Conservation (phyloP, 148 eudicot genomes). For the Euryodendron excelsum region DNA sequence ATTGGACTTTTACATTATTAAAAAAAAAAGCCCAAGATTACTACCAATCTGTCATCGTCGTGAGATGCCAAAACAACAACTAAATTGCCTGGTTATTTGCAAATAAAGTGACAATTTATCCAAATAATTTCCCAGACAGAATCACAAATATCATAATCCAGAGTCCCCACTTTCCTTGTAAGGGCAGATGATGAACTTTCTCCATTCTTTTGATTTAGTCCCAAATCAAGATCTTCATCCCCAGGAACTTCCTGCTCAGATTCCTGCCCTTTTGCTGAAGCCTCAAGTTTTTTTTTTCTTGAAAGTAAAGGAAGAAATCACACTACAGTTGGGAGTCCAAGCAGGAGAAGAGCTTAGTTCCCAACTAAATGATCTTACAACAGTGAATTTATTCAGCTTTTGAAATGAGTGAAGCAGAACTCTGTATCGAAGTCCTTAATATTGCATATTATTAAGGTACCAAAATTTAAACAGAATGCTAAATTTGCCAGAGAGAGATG, state of each 20-base stretch:
- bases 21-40: not conserved
- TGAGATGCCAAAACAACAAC: not conserved
- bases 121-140: slow-evolving; percentile 19
- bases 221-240: not conserved
- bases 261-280: not conserved
- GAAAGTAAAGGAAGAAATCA: not conserved
- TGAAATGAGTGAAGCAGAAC: not conserved
- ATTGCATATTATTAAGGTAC: not conserved
- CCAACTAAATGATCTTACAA: not conserved
- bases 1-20: too few species aligned
- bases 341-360: not conserved
- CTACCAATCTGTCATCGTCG: not conserved
- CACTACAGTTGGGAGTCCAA: not conserved
- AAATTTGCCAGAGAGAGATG: not conserved
- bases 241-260: not conserved
- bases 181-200: not conserved
- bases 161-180: not conserved
- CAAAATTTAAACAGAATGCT: not conserved
- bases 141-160: slow-evolving; percentile 2
- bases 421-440: not conserved
- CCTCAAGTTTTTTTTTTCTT: not conserved
- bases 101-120: not conserved
- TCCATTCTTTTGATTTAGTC: not conserved
- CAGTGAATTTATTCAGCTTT: not conserved
- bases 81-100: not conserved